Evolutionary conservation across 148 eudicot species (phyloP), one percentile per base, ranked within the genome.

Genomic region (Talinum fruticosum): DNA sequence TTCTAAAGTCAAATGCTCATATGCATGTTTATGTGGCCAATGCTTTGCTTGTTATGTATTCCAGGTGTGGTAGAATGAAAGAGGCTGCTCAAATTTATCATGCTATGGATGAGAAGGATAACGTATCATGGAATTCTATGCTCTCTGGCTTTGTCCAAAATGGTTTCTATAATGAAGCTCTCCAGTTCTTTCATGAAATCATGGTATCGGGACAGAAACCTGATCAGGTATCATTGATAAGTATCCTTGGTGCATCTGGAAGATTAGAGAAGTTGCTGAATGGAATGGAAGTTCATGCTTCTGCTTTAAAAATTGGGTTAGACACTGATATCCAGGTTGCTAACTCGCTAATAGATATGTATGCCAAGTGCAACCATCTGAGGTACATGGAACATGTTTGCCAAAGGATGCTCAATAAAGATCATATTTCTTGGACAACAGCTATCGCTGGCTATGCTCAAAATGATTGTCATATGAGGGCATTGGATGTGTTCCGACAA

Each of bases 211-310:
- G 95, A 36, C 77, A 75, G 59, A 82, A 79, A 86, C 89, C 90
- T 78, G 96, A 91, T 80, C 84, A 83, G 77, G 85, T 85, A 54
- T 89, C 98, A 45, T 45, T 92, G 76, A 82, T 90, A 34, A 88
- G 87, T 80, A 78, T 91, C 69, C 79, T 95, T 18, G 87, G 90
- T 30, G 86, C 89, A 32, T 86, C 88, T 85, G 91, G 87, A 53
- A 90, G 83, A 76, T 82, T 87, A 61, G 81, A 82, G 79, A 86
- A 84, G 73, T 59, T 88, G 75, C 77, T 91, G 57, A 83, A 78
- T 73, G 98, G 98, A 45, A 91, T 84, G 90, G 97, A 95, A 74
- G 80, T 89, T 82, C 98, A 95, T 89, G 92, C 94, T 67, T 89
- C 77, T 82, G 91, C 97, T 66, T 49, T 95, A 32, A 91, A 87